Base-by-base conservation (phyloP, 148 eudicot genomes). In the Heliosperma pusillum region DNA sequence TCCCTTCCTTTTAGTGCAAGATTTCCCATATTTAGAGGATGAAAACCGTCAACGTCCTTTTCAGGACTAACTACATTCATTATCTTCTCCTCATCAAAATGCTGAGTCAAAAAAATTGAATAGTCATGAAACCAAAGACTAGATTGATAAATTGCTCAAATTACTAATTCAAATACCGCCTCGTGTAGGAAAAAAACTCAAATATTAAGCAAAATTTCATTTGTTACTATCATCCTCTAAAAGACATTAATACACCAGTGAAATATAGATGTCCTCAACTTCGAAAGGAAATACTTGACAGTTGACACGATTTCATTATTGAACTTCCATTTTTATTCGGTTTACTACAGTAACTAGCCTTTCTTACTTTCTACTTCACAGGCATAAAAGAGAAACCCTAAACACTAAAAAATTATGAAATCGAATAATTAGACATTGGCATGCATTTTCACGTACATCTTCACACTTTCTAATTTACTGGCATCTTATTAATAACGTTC, bases 41-140 rank as follows among this genome's bases (percentile, higher is more conserved):
- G 89, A 60, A 88, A 84, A 50, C 91, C 91, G 75, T 88, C 91
- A 7, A 88, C 91, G 29, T 88, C 89, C 78, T 88, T 86, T 64
- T 82, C 87, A 17, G 84, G 83, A 72, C 80, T 80, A 21, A 88
- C 81, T 30, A 73, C 77, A 69, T 77, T 81, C 77, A 82, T 15
- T 74, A 88, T 73, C 82, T 68, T 88, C 77, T 84, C 87, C 79
- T 80, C 87, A 19, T 84, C 73, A 40, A 86, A 65, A 75, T 88
- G 84, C 85, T 87, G 77, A 30, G 66, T 21, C 73, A 73, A 81
- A 81, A 10, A 47, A 69, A n/a, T 66, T 63, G 64, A 71, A 66
- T 3, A 33, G 36, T 33, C 36, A 33, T 33, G 30, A 29, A 29
- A 29, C 30, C 30, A 29, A 29, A 29, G 30, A 29, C 30, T 29